These are phyloP conservation scores for Trypethelium eluteriae DNA, from an alignment of 495 filamentous ascomycete genomes.

Conservation along the genomic window DNA sequence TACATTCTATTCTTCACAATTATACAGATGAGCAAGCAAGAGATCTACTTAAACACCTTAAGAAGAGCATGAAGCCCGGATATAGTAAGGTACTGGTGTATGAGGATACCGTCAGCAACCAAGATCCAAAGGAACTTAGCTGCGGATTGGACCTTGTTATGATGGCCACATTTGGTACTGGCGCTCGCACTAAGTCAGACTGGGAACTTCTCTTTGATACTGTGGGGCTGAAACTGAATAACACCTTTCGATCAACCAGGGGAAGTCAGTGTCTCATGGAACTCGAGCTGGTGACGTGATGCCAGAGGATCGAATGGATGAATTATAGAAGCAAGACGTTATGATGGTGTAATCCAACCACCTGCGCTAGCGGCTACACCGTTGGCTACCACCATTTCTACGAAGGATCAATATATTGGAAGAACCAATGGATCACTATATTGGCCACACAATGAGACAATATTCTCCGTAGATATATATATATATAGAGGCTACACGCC, in stretches of 20 bases:
- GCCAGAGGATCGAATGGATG: background rate
- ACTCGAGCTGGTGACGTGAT: background rate
- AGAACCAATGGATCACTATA: too few relatives aligned
- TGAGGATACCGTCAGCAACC: constrained; percentile 9
- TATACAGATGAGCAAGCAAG: constrained; percentile 14
- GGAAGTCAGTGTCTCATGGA: background rate
- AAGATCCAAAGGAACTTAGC: constrained; percentile 33
- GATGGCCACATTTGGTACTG: constrained; percentile 34
- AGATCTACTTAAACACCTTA: constrained; percentile 12
- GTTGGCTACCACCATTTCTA: too few relatives aligned
- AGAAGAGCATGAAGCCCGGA: constrained; percentile 14
- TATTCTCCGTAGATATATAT: too few relatives aligned
- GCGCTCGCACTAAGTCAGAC: background rate
- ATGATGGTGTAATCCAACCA: too few relatives aligned
- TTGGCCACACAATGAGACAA: too few relatives aligned
- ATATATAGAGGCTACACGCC: too few relatives aligned
- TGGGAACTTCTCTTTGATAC: background rate
- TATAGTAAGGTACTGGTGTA: constrained; percentile 19
- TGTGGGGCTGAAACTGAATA: background rate
- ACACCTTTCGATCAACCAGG: background rate
- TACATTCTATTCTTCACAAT: constrained; percentile 25
- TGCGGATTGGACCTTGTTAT: constrained; percentile 40
- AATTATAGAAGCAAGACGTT: background rate
- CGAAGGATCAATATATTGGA: too few relatives aligned
- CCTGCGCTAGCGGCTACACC: too few relatives aligned